Evolutionary conservation across 73 alveolate species (phyloP), one percentile per base, ranked within the genome.

Genomic region (Blepharisma stoltei): DNA sequence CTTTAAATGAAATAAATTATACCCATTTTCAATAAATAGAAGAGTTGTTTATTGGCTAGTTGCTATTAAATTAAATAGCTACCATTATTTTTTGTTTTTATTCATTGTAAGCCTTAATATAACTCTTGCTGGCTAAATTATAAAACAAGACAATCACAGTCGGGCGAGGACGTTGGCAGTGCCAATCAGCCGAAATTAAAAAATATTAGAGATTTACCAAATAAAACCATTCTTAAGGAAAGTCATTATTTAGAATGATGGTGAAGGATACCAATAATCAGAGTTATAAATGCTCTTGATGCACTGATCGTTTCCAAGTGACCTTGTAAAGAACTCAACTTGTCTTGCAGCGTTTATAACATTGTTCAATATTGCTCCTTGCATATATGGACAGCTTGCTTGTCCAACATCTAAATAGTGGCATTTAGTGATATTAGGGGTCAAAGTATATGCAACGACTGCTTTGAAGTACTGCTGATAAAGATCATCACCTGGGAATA

Each of bases 401-500:
- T 14, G 14, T 60, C 37, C 37, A 60, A 60, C 48, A 25, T 60
- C 73, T 11, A 60, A 25, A 25, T 60, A 60, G 46, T 60, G 73
- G 46, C 73, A 60, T 8, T 18, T 11, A 25, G 14, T 60, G 18
- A 25, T 14, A 14, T 25, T 25, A 25, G 73, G 73, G 23, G 18
- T 20, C 14, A 38, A 20, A n/a, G 23, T 14, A 47, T 60, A 60
- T 18, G 14, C 23, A n/a, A 14, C 23, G 23, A 60, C n/a, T 18
- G 73, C 73, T 18, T 14, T 60, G 49, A 60, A 60, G 5, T 18
- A 60, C 18, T 25, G 37, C 45, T 60, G 73, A 25, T 60, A 60
- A 8, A 25, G 11, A 14, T 14, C 37, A 25, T 60, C 73, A 9
- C 73, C 73, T 20, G 73, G 73, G 73, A 60, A 60, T 14, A 60